A percentile compares a stretch with the other conserved stretches of the same genome.
Conservation (phyloP, 208 protist genomes). For the Trypanosoma lewisi region DNA sequence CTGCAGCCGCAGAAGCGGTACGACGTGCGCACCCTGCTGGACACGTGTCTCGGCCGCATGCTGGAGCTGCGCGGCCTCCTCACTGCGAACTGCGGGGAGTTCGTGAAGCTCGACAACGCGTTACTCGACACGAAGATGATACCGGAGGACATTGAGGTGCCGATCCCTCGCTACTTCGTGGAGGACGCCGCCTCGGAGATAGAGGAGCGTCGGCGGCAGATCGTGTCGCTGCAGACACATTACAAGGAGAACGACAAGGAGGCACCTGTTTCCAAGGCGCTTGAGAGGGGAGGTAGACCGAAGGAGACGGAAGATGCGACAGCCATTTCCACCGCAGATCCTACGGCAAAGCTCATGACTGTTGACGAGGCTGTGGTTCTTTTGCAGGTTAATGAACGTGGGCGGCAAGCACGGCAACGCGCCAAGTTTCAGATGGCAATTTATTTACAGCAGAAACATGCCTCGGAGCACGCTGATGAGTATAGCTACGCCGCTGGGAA, state of each 20-base stretch:
- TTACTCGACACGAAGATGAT: constrained; percentile 92
- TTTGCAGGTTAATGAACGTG: constrained; percentile 93
- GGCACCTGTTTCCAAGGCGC: constrained; percentile 58
- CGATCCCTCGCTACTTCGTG: constrained; percentile 85
- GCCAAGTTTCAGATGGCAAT: constrained; percentile 90
- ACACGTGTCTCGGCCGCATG: constrained; percentile 92
- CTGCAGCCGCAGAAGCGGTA: constrained; percentile 93
- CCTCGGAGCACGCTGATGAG: constrained; percentile 39
- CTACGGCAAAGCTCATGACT: constrained; percentile 46
- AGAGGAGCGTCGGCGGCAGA: constrained; percentile 62
- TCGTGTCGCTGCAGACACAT: constrained; percentile 70
- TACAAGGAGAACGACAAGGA: constrained; percentile 67
- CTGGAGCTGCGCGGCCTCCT: constrained; percentile 88
- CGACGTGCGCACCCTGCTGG: constrained; percentile 88
- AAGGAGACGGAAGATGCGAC: background rate
- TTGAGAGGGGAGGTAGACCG: constrained; percentile 4
- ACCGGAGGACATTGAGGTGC: constrained; percentile 84
- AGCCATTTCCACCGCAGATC: background rate
- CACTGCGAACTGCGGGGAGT: constrained; percentile 79
- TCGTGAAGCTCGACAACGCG: constrained; percentile 82
- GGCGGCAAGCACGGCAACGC: constrained; percentile 92
- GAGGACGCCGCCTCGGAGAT: constrained; percentile 82
- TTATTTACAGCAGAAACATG: constrained; percentile 82
- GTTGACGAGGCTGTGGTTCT: constrained; percentile 85
- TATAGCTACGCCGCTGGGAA: constrained; percentile 68